Base-by-base conservation (phyloP, 306 rosid genomes). In the Quercus suber region DNA sequence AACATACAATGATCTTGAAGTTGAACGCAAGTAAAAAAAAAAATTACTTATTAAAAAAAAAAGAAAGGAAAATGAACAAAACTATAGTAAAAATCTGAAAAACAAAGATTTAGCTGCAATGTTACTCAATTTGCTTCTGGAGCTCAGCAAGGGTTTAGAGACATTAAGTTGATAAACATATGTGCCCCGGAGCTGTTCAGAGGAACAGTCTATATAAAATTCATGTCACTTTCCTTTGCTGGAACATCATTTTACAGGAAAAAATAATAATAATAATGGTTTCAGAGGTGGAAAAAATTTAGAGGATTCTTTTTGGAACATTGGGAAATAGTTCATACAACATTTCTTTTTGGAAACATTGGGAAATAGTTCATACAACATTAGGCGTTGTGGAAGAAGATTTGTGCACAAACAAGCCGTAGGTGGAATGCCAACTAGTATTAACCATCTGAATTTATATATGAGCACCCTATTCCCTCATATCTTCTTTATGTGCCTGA, bases 1-100 rank as follows among this genome's bases (percentile, higher is more conserved):
- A 37, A 73, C 33, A 70, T 13, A 28, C 51, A 79, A 64, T 79
- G 55, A 71, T 56, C 64, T 72, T 60, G 71, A n/a, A 76, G 57
- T n/a, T 33, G 64, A 67, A 58, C 18, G 19, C 74, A 37, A 71
- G 10, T 64, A 8, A 28, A 15, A 78, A 35, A 33, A 76, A 45
- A 55, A 57, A 5, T 1, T 63, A 1, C 43, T 1, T 6, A 6
- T 37, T 37, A 37, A 28, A 14, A 78, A 28, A 28, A 28, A 27
- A 4, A 14, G 71, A 31, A 56, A 58, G 30, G 35, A 30, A 51
- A 13, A 10, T 3, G 18, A 30, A 15, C 21, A 64, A 30, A 49
- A 49, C 53, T 10, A 64, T 28, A 6, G 41, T 14, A 17, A 31
- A 18, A 35, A 64, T 64, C 11, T 64, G 41, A 28, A 18, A 30